Conservation (phyloP, 768 basidiomycete species). For the Tricholoma sp. region DNA sequence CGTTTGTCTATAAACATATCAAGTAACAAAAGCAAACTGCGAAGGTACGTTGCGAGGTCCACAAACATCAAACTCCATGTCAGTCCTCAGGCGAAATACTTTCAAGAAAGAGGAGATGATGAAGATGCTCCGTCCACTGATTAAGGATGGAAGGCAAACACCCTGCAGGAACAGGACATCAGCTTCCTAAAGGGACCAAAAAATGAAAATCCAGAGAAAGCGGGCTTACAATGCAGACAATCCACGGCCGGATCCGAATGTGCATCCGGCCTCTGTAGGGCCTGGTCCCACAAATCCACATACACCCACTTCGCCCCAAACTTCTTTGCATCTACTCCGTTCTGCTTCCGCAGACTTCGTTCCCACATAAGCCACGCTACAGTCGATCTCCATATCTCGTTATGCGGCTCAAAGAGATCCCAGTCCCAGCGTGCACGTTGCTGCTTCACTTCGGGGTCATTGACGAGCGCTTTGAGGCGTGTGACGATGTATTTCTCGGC, state of each 20-base stretch:
- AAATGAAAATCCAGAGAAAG: neutral
- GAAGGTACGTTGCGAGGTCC: no score
- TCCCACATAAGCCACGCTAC: constrained; percentile 14
- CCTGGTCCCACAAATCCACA: constrained; percentile 22
- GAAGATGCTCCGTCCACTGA: constrained; percentile 1
- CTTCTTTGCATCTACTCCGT: neutral
- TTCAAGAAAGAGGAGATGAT: constrained; percentile 3
- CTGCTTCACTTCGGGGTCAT: constrained; percentile 13
- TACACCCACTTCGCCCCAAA: constrained; percentile 21
- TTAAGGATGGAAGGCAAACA: constrained; percentile 1
- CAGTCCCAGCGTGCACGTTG: constrained; percentile 23
- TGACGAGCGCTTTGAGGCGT: constrained; percentile 17
- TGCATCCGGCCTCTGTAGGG: constrained; percentile 23
- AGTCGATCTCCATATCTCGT: constrained; percentile 16
- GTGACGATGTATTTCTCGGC: constrained; percentile 15
- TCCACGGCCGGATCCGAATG: constrained; percentile 23
- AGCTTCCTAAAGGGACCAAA: neutral
- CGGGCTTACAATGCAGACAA: constrained; percentile 24
- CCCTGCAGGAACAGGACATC: neutral
- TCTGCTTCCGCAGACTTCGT: constrained; percentile 11
- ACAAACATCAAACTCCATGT: neutral
- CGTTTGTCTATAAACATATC: no score
- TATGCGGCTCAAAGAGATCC: constrained; percentile 23
- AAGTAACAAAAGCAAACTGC: no score
- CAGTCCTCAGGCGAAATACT: neutral